A percentile compares a stretch with the other conserved stretches of the same genome.
Conservation (phyloP, 179 eudicot genomes). For the Camellia oleifera region DNA sequence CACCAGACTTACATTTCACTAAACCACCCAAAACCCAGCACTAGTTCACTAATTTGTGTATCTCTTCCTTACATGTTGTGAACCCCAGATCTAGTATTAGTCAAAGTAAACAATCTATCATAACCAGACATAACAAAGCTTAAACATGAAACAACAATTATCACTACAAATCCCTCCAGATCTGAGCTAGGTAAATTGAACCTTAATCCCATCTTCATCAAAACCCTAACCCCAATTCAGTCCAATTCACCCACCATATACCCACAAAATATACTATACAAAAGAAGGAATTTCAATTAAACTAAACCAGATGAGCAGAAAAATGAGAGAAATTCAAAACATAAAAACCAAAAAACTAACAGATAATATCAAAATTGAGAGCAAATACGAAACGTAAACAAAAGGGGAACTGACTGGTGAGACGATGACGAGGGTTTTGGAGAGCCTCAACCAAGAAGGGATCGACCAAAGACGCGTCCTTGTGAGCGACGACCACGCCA, state of each 20-base stretch:
- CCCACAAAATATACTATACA: background rate
- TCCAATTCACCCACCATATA: background rate
- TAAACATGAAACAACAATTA: background rate
- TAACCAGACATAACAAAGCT: background rate
- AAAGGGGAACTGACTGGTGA: slow-evolving; percentile 48
- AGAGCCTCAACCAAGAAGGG: slow-evolving; percentile 89
- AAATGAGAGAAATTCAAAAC: background rate
- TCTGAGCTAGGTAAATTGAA: background rate
- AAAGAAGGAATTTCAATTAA: background rate
- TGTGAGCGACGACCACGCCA: background rate
- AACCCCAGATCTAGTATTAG: background rate
- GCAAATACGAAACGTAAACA: background rate
- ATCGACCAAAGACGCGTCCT: slow-evolving; percentile 48
- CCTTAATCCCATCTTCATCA: background rate
- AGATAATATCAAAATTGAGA: background rate
- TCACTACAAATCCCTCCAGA: background rate
- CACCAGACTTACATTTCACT: background rate
- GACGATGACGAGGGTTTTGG: slow-evolving; percentile 87
- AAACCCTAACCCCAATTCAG: background rate
- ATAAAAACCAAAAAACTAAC: background rate
- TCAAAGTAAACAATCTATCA: background rate
- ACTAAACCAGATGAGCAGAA: background rate
- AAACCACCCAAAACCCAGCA: background rate
- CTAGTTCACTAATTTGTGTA: background rate
- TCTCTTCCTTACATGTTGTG: background rate